A percentile compares a stretch with the other conserved stretches of the same genome.
phyloP scores from a whole-genome alignment of 2,329 filamentous ascomycete species.

The Pyrenochaeta sp. region DNA sequence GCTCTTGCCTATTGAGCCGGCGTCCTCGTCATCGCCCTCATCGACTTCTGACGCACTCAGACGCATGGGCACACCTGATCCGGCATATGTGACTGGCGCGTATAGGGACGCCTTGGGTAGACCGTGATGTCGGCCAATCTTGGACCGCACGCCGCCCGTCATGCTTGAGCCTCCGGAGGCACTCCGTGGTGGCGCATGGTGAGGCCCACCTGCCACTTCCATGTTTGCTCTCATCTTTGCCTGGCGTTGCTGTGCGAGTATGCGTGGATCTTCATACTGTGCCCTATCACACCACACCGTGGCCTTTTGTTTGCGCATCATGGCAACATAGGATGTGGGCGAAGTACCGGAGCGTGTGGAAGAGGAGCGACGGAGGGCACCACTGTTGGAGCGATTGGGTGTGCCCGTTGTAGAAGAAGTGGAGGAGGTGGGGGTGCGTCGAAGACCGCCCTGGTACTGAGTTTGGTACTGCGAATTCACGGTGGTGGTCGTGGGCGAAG shows the following conservation, averaged over 20 bases:
- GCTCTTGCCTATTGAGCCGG: constrained; percentile 47
- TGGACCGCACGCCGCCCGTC: constrained; percentile 71
- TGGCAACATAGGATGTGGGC: constrained; percentile 84
- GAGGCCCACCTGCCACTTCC: constrained; percentile 75
- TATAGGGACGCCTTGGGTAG: constrained; percentile 83
- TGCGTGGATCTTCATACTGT: constrained; percentile 87
- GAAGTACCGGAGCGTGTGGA: constrained; percentile 77
- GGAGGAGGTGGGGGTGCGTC: constrained; percentile 73
- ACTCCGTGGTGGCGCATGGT: constrained; percentile 47
- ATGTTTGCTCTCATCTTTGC: constrained; percentile 87
- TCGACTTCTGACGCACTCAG: constrained; percentile 96
- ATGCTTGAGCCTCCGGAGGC: constrained; percentile 50
- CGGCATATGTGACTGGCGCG: constrained; percentile 75
- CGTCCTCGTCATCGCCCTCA: constrained; percentile 82
- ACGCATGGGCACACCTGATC: constrained; percentile 86
- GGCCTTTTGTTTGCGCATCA: constrained; percentile 96
- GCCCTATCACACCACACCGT: constrained; percentile 98
- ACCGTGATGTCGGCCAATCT: constrained; percentile 82
- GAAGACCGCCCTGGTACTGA: constrained; percentile 46
- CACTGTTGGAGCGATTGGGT: constrained; percentile 58
- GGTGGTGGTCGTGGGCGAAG: constrained; percentile 36
- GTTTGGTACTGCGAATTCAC: constrained; percentile 46
- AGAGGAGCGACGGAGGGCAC: constrained; percentile 74
- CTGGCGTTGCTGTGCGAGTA: constrained; percentile 82
- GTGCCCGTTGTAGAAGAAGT: constrained; percentile 68